A percentile compares a stretch with the other conserved stretches of the same genome.
Evolutionary conservation across 441 rosid genomes (phyloP).

Genomic region (Sinapis alba): DNA sequence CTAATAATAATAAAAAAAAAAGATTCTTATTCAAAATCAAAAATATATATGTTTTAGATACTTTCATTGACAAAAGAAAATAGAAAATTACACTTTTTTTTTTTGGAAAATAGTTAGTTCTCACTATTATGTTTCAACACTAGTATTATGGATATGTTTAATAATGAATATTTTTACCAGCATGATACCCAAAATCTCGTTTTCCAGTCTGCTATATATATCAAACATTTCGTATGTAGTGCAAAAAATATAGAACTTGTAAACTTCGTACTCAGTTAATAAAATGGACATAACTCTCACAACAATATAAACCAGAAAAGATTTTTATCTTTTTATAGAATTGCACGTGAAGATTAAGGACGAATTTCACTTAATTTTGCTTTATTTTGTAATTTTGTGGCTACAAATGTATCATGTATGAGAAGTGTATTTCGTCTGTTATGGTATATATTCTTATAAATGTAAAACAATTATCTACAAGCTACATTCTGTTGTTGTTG

Average conservation of each 20-base stretch:
- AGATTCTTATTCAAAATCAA: neutral
- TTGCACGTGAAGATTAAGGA: neutral
- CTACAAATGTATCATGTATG: slow-evolving; percentile 4
- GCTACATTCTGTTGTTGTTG: slow-evolving; percentile 45
- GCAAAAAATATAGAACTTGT: neutral
- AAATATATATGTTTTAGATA: neutral
- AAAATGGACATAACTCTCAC: neutral
- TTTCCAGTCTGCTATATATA: no score
- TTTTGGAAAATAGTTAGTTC: neutral
- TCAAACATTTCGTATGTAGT: no score
- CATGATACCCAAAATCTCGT: neutral
- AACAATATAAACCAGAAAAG: neutral
- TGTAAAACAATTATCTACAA: slow-evolving; percentile 22
- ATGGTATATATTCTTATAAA: neutral
- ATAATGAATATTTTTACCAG: neutral
- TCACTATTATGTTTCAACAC: neutral
- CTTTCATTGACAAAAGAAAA: neutral
- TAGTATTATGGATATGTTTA: neutral
- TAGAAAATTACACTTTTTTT: neutral
- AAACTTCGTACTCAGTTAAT: neutral
- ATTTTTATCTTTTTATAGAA: neutral
- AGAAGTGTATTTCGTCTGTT: neutral
- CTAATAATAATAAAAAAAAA: neutral
- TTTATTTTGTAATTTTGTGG: neutral
- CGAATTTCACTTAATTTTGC: neutral